Base-by-base conservation (phyloP, 2,329 filamentous ascomycete species). In the Beauveria australis region DNA sequence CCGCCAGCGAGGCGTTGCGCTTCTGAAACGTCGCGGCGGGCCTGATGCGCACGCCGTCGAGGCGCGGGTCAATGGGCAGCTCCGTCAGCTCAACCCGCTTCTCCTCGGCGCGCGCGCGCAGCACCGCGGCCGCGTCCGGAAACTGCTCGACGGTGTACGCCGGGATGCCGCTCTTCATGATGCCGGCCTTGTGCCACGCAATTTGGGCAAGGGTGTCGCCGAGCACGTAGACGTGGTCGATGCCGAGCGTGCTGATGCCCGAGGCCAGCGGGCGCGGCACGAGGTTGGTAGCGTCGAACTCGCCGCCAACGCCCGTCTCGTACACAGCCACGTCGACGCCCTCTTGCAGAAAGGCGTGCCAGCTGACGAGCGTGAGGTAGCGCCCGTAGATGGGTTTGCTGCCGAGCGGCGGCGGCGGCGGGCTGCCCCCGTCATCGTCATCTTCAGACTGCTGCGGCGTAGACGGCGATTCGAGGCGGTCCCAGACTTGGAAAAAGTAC, bases 171-270 rank as follows among this genome's bases (percentile, higher is more conserved):
- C 69, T 60, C 72, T 89, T 89, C 75, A 89, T 84, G 61, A 90
- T 87, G 1, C 87, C 88, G 1, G 85, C 83, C 72, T 90, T 90
- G 72, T 90, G 86, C 87, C 87, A 89, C 0, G 87, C 85, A 64
- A 90, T 89, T 70, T 84, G 78, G 37, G 82, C 82, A 12, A 89
- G 74, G 0, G 84, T 87, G 19, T 79, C 72, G 4, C 88, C 88
- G 1, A 91, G 77, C 22, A 80, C 78, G 56, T 78, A 79, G 41
- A 88, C 79, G 66, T 91, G 88, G 67, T 91, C 88, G 64, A 90
- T 84, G 4, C 85, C 87, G 10, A 90, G 75, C n/a, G 82, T 81
- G 51, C 81, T 85, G 60, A 90, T 84, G 1, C 81, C 87, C 0
- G 81, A 78, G 0, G 78, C 86, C 0, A 81, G 75, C 0, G 86